Base-by-base conservation (phyloP, 139 green algal species). In the Chlorella sp. region DNA sequence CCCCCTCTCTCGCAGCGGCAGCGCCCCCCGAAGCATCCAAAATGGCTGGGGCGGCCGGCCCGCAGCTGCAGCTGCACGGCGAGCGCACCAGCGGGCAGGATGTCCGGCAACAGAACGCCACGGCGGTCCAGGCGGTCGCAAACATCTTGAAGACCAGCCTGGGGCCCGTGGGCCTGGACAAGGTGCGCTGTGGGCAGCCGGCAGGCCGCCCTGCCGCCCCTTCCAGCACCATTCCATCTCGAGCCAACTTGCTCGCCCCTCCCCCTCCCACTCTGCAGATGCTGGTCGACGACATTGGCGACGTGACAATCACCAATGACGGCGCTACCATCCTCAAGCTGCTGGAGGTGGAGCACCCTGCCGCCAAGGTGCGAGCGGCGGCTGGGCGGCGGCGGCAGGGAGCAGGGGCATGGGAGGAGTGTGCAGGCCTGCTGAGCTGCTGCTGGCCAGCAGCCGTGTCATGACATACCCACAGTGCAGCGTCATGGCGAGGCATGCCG, bases 221-320 rank as follows among this genome's bases (percentile, higher is more conserved):
- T 1, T 5, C 36, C n/a, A 36, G 36, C 16, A 15, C 0, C 39
- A 28, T 13, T 26, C 26, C 28, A 25, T 75, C 25, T 5, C 28
- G 12, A 65, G 25, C 16, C 9, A 30, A 30, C 47, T 74, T 85
- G 47, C 64, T 76, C 71, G 67, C 0, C 7, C 34, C 25, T 9
- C 71, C 13, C 57, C 25, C 55, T 28, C 0, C 44, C 34, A 13
- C 63, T 26, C 30, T 55, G 65, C 92, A 99, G 97, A 99, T 99
- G 97, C 93, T 99, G 3, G 98, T 99, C 55, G 98, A 99, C 83
- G 97, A 99, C 85, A 98, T 99, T 64, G 98, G 98, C 3, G 98
- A 99, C 76, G 98, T 99, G 23, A 99, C 98, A 12, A 99, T 99
- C 83, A 99, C 98, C 62, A 99, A 99, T 85, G 98, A 99, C 87